These are phyloP conservation scores for Botrytis fragariae DNA, from an alignment of 2,329 filamentous ascomycete species.

Conservation along the genomic window DNA sequence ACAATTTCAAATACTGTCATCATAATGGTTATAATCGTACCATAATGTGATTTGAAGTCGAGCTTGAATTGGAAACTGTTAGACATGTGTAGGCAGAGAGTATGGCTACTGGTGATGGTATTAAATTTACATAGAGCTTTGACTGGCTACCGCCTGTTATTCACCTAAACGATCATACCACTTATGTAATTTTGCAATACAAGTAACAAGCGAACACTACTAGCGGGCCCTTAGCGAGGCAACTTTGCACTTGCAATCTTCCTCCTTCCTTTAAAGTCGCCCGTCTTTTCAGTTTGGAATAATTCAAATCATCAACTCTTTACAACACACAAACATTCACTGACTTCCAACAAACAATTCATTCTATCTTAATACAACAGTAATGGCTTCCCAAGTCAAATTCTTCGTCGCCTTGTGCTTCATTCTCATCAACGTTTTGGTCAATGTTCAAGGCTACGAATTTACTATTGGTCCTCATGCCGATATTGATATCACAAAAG, in stretches of 20 bases:
- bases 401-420: background rate
- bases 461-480: background rate
- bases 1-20: background rate
- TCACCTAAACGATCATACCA: background rate
- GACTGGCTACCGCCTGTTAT: background rate
- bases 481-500: background rate
- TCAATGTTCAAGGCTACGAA: background rate
- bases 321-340: background rate
- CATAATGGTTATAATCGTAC: background rate
- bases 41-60: background rate
- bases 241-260: background rate
- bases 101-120: background rate
- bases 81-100: background rate
- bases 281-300: background rate
- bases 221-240: background rate
- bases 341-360: background rate
- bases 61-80: background rate
- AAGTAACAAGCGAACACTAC: background rate
- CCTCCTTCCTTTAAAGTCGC: background rate
- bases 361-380: background rate
- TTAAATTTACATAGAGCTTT: background rate
- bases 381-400: background rate
- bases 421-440: background rate
- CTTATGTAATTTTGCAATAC: background rate
- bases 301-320: background rate